These are phyloP conservation scores for Corymbia citriodora DNA, from an alignment of 441 rosid species.

Conservation along the genomic window DNA sequence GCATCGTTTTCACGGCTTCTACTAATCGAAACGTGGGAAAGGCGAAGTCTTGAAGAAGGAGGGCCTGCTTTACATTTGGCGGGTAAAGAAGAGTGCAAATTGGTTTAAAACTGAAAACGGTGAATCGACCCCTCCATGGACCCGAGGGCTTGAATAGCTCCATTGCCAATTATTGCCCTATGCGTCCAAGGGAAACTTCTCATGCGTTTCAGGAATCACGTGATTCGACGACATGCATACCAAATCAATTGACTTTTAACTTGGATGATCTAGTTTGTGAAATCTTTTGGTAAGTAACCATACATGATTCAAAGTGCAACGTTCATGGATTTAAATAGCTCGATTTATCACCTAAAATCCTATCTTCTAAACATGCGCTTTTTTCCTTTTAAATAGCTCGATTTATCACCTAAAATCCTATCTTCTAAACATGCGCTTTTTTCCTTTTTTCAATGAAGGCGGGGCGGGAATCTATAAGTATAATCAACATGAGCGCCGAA, in stretches of 20 bases:
- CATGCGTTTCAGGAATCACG: not conserved
- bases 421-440: not conserved
- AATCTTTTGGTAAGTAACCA: not conserved
- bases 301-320: not conserved
- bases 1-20: not conserved
- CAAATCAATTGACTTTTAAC: not conserved
- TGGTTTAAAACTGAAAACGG: not conserved
- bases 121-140: not conserved
- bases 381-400: not conserved
- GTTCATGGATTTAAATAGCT: not conserved
- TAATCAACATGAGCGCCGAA: not conserved
- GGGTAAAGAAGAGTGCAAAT: not conserved
- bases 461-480: not conserved
- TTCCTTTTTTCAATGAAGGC: too few species aligned
- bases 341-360: not conserved
- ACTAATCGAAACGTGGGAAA: not conserved
- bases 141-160: not conserved
- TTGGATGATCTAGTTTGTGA: not conserved
- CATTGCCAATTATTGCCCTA: not conserved
- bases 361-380: not conserved
- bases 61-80: not conserved
- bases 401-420: not conserved
- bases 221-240: not conserved
- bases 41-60: not conserved
- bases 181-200: not conserved